Percentiles rank a stretch among this genome's conserved stretches.
Evolutionary conservation across 208 protist species (phyloP).

Genomic region (Acanthamoeba castellanii): DNA sequence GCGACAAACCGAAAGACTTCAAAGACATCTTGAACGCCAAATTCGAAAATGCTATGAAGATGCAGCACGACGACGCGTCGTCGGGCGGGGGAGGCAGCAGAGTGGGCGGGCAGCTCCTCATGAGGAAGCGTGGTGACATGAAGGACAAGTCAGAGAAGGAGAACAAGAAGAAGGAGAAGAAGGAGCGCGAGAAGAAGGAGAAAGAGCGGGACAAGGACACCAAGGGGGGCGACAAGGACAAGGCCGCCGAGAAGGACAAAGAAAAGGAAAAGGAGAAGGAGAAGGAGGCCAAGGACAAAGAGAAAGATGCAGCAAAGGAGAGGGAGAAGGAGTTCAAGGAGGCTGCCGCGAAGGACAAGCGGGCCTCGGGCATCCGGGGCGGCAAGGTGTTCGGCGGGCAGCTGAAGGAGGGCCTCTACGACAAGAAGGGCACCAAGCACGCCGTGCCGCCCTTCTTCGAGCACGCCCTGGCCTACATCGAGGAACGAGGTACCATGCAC

Average conservation of each 20-base stretch:
- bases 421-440: constrained; percentile 50
- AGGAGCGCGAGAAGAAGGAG: constrained; percentile 5
- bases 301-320: not conserved
- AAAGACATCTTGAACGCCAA: constrained; percentile 50
- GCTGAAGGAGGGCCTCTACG: constrained; percentile 49
- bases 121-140: not conserved
- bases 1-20: constrained; percentile 12
- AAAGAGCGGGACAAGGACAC: not conserved
- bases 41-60: constrained; percentile 31
- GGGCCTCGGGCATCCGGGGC: not conserved
- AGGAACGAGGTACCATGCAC: not conserved
- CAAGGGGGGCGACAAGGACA: not conserved
- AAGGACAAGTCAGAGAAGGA: constrained; percentile 2
- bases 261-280: constrained; percentile 50
- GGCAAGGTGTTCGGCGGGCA: not conserved
- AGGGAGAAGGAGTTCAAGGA: constrained; percentile 27
- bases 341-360: not conserved
- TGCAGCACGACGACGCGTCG: constrained; percentile 91
- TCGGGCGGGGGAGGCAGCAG: constrained; percentile 56
- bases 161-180: constrained; percentile 49
- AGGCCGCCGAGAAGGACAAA: constrained; percentile 38
- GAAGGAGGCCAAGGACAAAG: not conserved
- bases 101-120: not conserved
- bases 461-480: constrained; percentile 7
- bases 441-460: constrained; percentile 59